Evolutionary conservation across 1,284 basidiomycete genomes (phyloP).

Genomic region (Malassezia nana): DNA sequence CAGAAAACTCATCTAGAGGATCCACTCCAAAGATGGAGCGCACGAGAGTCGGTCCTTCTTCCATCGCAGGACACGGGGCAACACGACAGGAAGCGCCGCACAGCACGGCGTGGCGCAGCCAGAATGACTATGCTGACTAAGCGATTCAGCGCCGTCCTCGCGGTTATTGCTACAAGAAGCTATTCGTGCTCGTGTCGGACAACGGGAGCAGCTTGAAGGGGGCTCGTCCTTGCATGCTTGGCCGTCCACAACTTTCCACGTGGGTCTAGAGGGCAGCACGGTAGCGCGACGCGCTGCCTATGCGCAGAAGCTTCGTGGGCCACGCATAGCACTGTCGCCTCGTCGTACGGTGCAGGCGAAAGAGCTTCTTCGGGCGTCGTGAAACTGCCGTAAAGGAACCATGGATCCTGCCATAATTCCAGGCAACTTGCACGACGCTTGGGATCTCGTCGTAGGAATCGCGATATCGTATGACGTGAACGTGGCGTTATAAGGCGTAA

Average conservation of each 20-base stretch:
- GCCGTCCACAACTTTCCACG: constrained; percentile 28
- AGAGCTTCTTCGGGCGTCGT: not conserved
- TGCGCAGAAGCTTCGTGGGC: constrained; percentile 26
- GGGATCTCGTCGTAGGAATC: constrained; percentile 38
- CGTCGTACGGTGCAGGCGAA: constrained; percentile 1
- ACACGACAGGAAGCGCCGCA: too few species aligned
- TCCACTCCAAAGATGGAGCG: constrained; percentile 72
- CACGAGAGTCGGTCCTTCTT: not conserved
- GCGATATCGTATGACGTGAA: constrained; percentile 32
- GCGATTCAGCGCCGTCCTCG: too few species aligned
- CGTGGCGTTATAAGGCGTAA: constrained; percentile 37
- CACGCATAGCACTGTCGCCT: constrained; percentile 13
- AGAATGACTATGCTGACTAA: not conserved
- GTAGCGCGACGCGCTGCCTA: constrained; percentile 22
- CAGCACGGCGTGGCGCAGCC: not conserved
- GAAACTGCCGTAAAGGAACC: constrained; percentile 40
- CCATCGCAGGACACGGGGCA: not conserved
- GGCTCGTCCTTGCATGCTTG: not conserved
- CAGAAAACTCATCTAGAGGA: constrained; percentile 86
- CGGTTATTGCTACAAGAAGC: not conserved
- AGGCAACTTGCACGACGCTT: constrained; percentile 31
- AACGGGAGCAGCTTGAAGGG: not conserved
- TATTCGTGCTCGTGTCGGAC: not conserved
- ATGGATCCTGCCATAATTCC: constrained; percentile 43
- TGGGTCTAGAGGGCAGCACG: constrained; percentile 28